Conservation (phyloP, 805 yeast species). For the Ogataea pilisensis region DNA sequence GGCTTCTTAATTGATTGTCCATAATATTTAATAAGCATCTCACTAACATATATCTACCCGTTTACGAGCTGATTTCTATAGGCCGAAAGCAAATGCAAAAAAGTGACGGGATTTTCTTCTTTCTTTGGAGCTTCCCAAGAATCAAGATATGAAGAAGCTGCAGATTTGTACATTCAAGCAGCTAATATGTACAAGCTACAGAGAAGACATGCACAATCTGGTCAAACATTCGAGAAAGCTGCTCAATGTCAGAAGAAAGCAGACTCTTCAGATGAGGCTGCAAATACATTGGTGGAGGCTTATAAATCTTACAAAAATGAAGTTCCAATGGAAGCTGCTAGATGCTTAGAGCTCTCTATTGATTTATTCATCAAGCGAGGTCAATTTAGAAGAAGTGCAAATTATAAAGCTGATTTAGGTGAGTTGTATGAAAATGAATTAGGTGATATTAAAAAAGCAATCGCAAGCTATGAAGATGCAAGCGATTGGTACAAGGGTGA, state of each 20-base stretch:
- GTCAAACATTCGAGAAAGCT: slow-evolving; percentile 79
- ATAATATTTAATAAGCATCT: too few relatives aligned
- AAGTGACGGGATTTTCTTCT: slow-evolving; percentile 64
- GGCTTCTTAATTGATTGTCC: not conserved
- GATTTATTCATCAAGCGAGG: slow-evolving; percentile 84
- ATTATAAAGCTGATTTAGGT: slow-evolving; percentile 87
- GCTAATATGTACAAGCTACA: slow-evolving; percentile 83
- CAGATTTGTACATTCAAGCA: slow-evolving; percentile 85
- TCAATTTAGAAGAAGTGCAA: slow-evolving; percentile 95
- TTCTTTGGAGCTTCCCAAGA: slow-evolving; percentile 61
- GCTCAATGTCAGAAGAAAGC: slow-evolving; percentile 74
- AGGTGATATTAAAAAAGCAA: slow-evolving; percentile 64
- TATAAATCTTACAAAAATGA: slow-evolving; percentile 78
- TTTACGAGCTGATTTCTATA: too few relatives aligned
- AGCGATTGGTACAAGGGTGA: slow-evolving; percentile 96
- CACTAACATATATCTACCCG: too few relatives aligned
- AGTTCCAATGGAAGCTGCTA: slow-evolving; percentile 73
- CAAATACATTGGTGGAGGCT: slow-evolving; percentile 84
- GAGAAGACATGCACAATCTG: slow-evolving; percentile 72
- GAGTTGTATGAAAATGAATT: slow-evolving; percentile 76
- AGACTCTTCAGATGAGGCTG: slow-evolving; percentile 83
- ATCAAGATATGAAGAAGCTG: slow-evolving; percentile 81
- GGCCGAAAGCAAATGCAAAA: slow-evolving; percentile 70
- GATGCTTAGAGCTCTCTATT: slow-evolving; percentile 71
- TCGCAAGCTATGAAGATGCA: slow-evolving; percentile 79